A percentile compares a stretch with the other conserved stretches of the same genome.
phyloP scores from a whole-genome alignment of 148 eudicot genomes.

The Hydrangea macrophylla region DNA sequence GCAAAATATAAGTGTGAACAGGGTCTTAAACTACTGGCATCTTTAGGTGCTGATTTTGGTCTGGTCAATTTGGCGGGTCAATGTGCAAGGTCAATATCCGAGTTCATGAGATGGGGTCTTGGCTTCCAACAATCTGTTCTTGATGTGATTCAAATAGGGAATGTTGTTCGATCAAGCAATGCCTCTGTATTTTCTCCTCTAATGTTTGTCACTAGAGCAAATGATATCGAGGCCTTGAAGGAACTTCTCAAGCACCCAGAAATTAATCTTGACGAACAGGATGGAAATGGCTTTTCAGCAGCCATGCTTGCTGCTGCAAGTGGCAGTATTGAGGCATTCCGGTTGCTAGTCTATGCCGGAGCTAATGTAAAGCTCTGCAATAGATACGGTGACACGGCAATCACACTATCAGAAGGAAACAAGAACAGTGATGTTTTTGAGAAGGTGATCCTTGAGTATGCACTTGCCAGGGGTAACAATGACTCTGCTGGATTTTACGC shows the following conservation, averaged over 20 bases:
- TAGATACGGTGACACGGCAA: constrained; percentile 34
- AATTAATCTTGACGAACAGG: constrained; percentile 43
- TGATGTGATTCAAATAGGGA: constrained; percentile 46
- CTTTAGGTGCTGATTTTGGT: constrained; percentile 65
- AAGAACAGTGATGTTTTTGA: constrained; percentile 39
- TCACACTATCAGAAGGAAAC: constrained; percentile 28
- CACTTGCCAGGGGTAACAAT: constrained; percentile 42
- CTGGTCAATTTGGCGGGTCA: constrained; percentile 34
- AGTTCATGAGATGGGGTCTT: constrained; percentile 42
- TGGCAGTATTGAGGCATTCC: constrained; percentile 57
- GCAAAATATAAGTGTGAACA: constrained; percentile 47
- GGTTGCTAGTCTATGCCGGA: constrained; percentile 49
- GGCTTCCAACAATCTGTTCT: constrained; percentile 55
- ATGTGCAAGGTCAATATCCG: constrained; percentile 39
- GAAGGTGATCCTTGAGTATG: constrained; percentile 39
- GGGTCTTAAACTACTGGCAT: constrained; percentile 51
- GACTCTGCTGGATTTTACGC: constrained; percentile 32
- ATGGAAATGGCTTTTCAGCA: constrained; percentile 56
- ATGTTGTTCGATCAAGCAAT: constrained; percentile 43
- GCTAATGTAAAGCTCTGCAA: constrained; percentile 41
- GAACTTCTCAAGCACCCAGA: constrained; percentile 37
- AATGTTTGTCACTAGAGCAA: constrained; percentile 40
- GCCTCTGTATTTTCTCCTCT: constrained; percentile 35
- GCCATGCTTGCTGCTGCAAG: constrained; percentile 52
- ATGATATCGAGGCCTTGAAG: constrained; percentile 44